Conservation (phyloP, 116 monocot species). For the Zostera marina region DNA sequence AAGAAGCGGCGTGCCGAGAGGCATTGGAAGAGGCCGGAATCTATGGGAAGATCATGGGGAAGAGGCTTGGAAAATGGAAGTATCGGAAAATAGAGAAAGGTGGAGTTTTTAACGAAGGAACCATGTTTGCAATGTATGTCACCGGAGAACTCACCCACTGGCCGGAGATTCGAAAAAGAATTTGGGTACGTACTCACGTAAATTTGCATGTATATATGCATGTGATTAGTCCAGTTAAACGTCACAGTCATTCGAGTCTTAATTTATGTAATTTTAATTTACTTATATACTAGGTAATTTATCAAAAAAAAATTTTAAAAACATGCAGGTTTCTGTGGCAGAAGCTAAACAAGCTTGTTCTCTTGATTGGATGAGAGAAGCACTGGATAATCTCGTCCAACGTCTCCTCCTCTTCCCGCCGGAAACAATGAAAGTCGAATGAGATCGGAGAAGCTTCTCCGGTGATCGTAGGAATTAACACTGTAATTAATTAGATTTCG, state of each 20-base stretch:
- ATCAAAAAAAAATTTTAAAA: too few species aligned
- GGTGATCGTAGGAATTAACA: too few species aligned
- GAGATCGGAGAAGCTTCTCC: too few species aligned
- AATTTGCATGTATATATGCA: neutral
- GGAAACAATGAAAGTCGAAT: too few species aligned
- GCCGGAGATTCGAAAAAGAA: conserved; percentile 30
- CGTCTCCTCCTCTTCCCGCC: neutral
- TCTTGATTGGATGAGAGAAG: conserved; percentile 39
- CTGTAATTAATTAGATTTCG: too few species aligned
- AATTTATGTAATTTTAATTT: too few species aligned
- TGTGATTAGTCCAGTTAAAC: too few species aligned
- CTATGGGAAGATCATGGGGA: neutral
- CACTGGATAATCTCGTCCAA: conserved; percentile 27
- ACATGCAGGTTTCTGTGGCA: conserved; percentile 38
- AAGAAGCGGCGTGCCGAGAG: conserved; percentile 10
- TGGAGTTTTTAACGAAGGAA: conserved; percentile 16
- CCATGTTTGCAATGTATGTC: conserved; percentile 36
- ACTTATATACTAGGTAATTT: too few species aligned
- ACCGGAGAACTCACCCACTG: conserved; percentile 28
- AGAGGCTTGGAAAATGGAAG: conserved; percentile 28
- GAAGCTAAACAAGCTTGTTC: conserved; percentile 25
- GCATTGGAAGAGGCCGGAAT: conserved; percentile 17
- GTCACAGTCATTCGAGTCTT: too few species aligned
- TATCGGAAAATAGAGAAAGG: conserved; percentile 27
- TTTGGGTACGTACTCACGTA: conserved; percentile 29